Conservation (phyloP, 2,329 filamentous ascomycete genomes). For the Alternaria sp. region DNA sequence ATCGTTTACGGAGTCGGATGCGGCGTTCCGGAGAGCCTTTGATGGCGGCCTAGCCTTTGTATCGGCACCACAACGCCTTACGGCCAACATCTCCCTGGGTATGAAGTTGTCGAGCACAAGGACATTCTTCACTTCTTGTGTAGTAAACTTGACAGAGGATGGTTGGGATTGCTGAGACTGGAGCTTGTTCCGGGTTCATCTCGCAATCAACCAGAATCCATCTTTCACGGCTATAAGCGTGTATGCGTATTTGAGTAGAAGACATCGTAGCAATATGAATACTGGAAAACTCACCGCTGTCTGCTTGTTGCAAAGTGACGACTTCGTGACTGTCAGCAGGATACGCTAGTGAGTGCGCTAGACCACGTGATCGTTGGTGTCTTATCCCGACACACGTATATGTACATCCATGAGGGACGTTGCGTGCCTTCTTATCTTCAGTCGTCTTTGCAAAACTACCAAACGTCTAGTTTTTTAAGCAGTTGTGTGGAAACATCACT, state of each 20-base stretch:
- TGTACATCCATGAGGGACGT: background rate
- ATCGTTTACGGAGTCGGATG: constrained; percentile 18
- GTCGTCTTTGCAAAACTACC: background rate
- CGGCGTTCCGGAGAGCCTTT: constrained; percentile 27
- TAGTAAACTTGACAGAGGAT: constrained; percentile 20
- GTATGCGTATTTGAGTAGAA: constrained; percentile 16
- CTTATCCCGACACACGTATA: background rate
- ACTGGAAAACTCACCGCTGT: constrained; percentile 1
- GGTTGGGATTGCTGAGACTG: background rate
- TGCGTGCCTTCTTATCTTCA: background rate
- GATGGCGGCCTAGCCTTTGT: constrained; percentile 4
- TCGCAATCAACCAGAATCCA: background rate
- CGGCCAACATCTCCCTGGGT: constrained; percentile 11
- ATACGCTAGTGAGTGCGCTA: background rate
- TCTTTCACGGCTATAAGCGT: constrained; percentile 12
- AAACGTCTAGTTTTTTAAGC: background rate
- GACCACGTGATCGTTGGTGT: background rate
- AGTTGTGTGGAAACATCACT: background rate
- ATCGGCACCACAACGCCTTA: constrained; percentile 11
- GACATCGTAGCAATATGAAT: constrained; percentile 17
- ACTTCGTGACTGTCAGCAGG: background rate
- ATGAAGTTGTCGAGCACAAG: background rate
- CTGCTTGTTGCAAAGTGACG: background rate
- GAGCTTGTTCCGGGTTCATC: constrained; percentile 4
- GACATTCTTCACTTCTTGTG: constrained; percentile 30